Base-by-base conservation (phyloP, 169 alveolate species). In the Cryptosporidium tyzzeri region DNA sequence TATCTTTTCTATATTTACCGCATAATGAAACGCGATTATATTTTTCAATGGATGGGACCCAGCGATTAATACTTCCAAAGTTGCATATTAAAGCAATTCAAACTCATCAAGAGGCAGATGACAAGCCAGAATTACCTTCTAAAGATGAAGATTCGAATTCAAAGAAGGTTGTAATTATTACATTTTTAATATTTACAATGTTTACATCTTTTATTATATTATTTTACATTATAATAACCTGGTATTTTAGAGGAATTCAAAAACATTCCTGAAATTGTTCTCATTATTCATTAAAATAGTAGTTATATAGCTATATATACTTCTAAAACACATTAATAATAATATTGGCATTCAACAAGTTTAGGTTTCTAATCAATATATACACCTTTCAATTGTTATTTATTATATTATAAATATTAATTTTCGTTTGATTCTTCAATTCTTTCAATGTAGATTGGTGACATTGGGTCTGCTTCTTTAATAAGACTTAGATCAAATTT, bases 81-180 rank as follows among this genome's bases (percentile, higher is more conserved):
- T 8, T 80, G 14, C 89, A 62, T 31, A 26, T 80, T 18, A 65
- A 80, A 29, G 89, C 89, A 26, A 80, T 80, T 44, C 89, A 80
- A 39, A 80, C 89, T 29, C 89, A 80, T 12, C 69, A 80, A 16
- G 89, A 80, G 29, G 89, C 89, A 18, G 44, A 26, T 12, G 69
- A 80, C 33, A 61, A 58, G 8, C 86, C 86, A 35, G 86, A 73
- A 18, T 21, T 26, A 23, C 55, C 69, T 18, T 73, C 86, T 37
- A 62, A 59, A 62, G 75, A 80, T 16, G 73, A 21, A 65, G 45
- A 48, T 31, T n/a, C 74, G 5, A 65, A 67, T 23, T n/a, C 70
- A 12, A 41, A 62, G n/a, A 80, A 41, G 31, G 70, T 62, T 16
- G 74, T 65, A 23, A 62, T 65, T 50, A 55, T 80, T 12, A 62